Evolutionary conservation across 2,329 filamentous ascomycete species (phyloP).

Genomic region (Pestalotiopsis sp.): DNA sequence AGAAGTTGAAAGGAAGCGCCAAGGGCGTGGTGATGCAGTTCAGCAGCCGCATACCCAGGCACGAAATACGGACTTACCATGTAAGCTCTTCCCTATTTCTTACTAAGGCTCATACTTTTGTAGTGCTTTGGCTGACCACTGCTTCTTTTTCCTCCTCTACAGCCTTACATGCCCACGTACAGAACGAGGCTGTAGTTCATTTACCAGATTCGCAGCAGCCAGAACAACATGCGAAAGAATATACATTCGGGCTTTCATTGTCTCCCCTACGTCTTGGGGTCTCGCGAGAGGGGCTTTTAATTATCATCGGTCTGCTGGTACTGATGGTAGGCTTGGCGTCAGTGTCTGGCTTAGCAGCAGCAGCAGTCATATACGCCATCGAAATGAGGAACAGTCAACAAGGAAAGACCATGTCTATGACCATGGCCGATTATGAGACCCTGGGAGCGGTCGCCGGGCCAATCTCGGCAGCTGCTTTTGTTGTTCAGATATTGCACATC

Average conservation of each 20-base stretch:
- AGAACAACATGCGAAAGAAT: not conserved
- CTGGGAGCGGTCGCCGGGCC: not conserved
- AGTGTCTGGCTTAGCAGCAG: not conserved
- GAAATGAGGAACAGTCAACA: not conserved
- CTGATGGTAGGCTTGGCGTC: not conserved
- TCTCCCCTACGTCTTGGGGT: not conserved
- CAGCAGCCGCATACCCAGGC: no score
- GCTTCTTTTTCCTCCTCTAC: no score
- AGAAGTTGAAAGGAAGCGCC: not conserved
- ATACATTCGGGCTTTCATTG: not conserved
- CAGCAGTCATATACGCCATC: not conserved
- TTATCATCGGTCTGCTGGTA: not conserved
- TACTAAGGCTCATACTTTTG: no score
- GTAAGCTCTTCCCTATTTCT: no score
- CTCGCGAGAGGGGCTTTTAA: not conserved
- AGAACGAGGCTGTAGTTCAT: no score
- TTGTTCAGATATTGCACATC: not conserved
- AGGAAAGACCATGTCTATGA: no score
- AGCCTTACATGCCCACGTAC: not conserved
- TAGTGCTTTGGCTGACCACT: no score
- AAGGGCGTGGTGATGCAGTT: not conserved
- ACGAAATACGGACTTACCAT: no score
- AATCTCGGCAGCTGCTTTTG: not conserved
- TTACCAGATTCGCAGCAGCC: not conserved
- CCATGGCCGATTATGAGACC: not conserved